Conservation (phyloP, 495 filamentous ascomycete genomes). For the Cercophora sp. region DNA sequence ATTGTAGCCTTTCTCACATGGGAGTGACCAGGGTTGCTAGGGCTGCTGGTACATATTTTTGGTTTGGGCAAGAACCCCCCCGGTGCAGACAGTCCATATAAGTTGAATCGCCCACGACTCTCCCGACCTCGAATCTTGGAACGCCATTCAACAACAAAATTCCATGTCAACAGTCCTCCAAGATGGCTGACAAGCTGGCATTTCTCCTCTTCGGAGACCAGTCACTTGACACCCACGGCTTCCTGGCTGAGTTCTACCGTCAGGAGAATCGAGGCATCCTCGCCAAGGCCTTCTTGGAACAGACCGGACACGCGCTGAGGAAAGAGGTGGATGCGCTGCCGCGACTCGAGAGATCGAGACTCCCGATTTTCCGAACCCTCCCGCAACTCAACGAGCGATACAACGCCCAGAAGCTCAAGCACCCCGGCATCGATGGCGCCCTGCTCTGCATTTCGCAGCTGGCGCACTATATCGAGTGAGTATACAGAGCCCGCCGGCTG, state of each 20-base stretch:
- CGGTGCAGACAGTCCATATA: conserved; percentile 10
- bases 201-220: conserved; percentile 74
- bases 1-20: conserved; percentile 16
- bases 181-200: conserved; percentile 42
- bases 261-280: conserved; percentile 62
- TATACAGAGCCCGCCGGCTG: background rate
- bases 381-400: conserved; percentile 69
- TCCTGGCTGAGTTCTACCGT: conserved; percentile 57
- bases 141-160: conserved; percentile 8
- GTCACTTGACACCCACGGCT: conserved; percentile 65
- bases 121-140: conserved; percentile 13
- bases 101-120: conserved; percentile 14
- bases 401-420: conserved; percentile 51
- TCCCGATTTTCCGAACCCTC: conserved; percentile 67
- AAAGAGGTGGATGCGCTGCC: conserved; percentile 60
- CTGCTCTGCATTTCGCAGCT: conserved; percentile 68
- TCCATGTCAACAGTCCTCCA: conserved; percentile 21
- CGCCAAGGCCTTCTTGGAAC: conserved; percentile 62
- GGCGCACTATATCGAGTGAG: conserved; percentile 73
- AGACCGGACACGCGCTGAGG: conserved; percentile 56
- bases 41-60: conserved; percentile 18
- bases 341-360: conserved; percentile 52
- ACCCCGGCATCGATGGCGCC: conserved; percentile 61
- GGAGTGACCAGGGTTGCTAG: conserved; percentile 10
- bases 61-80: background rate